Conservation (phyloP, 2,329 filamentous ascomycete species). For the Xylariaceae sp. region DNA sequence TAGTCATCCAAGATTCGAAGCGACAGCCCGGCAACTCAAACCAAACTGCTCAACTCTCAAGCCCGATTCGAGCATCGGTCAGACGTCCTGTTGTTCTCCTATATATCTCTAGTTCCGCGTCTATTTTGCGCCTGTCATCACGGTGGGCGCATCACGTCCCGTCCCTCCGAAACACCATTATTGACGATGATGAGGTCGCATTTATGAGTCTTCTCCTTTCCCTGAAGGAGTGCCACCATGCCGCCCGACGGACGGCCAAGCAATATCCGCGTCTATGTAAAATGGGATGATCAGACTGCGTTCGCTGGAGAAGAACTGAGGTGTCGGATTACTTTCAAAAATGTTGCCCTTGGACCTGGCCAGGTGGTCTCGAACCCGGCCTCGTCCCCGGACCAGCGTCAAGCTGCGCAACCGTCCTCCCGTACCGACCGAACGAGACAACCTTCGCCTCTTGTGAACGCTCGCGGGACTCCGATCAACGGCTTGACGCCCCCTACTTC, state of each 20-base stretch:
- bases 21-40: no score
- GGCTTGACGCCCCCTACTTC: conserved; percentile 42
- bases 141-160: no score
- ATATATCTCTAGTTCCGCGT: no score
- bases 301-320: conserved; percentile 95
- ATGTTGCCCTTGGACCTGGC: conserved; percentile 53
- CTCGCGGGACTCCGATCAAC: conserved; percentile 37
- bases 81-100: no score
- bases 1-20: background rate
- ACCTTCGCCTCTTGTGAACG: conserved; percentile 39
- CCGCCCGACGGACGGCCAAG: conserved; percentile 40
- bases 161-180: background rate
- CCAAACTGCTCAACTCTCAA: background rate
- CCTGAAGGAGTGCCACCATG: conserved; percentile 40
- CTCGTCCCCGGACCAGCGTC: conserved; percentile 22
- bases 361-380: conserved; percentile 24
- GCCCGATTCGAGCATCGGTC: background rate
- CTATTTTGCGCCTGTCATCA: no score
- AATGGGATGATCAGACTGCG: conserved; percentile 89
- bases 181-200: conserved; percentile 24
- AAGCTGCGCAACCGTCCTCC: conserved; percentile 24
- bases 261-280: conserved; percentile 92
- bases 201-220: conserved; percentile 29
- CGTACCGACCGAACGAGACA: conserved; percentile 34
- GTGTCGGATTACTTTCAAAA: conserved; percentile 95